phyloP scores from a whole-genome alignment of 2,329 filamentous ascomycete genomes.

The Sporothrix inflata region DNA sequence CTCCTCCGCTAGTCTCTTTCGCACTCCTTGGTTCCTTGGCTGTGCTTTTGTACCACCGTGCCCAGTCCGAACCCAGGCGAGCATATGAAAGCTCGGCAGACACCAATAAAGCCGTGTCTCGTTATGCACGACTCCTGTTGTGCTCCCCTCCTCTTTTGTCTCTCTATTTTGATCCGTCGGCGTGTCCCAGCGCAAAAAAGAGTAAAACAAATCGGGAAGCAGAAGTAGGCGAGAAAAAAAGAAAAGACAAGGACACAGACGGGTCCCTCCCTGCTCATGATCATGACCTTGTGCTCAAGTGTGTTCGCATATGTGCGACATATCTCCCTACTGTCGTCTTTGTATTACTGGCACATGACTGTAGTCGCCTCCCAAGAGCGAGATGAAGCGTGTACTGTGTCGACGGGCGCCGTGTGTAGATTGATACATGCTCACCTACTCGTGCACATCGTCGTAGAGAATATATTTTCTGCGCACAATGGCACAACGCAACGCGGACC shows the following conservation, averaged over 20 bases:
- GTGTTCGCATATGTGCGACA: neutral
- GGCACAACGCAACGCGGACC: neutral
- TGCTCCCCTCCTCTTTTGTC: too few species aligned
- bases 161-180: neutral
- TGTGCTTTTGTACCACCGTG: conserved; percentile 2
- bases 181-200: conserved; percentile 3
- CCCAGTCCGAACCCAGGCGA: conserved; percentile 10
- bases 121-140: neutral
- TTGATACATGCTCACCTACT: neutral
- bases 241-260: neutral
- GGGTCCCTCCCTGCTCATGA: neutral
- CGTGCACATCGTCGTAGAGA: neutral
- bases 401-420: neutral
- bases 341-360: neutral
- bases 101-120: neutral
- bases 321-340: neutral
- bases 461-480: neutral
- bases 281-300: neutral
- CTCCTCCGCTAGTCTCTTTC: neutral
- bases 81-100: neutral
- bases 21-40: conserved; percentile 8
- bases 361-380: neutral
- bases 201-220: neutral
- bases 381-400: neutral
- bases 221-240: neutral